A percentile compares a stretch with the other conserved stretches of the same genome.
phyloP scores from a whole-genome alignment of 257 asterid species.

The Lavandula angustifolia region DNA sequence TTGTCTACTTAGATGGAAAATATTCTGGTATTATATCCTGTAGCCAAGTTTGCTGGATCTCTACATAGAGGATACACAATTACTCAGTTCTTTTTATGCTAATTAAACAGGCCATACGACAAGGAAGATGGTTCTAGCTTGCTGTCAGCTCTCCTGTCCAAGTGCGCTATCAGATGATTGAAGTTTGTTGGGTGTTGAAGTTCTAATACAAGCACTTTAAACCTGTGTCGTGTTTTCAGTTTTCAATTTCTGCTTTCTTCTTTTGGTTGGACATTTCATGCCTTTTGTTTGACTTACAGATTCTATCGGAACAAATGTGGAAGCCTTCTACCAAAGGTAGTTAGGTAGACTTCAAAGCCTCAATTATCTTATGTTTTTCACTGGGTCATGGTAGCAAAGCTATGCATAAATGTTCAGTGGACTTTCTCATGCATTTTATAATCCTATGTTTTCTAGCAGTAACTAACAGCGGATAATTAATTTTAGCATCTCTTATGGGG shows the following conservation, averaged over 20 bases:
- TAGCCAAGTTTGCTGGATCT: background rate
- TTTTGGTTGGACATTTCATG: constrained; percentile 26
- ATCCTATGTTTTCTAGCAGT: constrained; percentile 9
- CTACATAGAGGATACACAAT: constrained; percentile 7
- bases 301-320: constrained; percentile 1
- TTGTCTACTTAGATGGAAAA: background rate
- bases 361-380: constrained; percentile 19
- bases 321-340: constrained; percentile 24
- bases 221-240: constrained; percentile 18
- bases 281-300: constrained; percentile 21
- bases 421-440: background rate
- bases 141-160: constrained; percentile 23
- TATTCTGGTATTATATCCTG: constrained; percentile 5
- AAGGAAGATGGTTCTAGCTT: constrained; percentile 33
- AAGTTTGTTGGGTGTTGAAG: constrained; percentile 30
- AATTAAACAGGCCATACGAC: constrained; percentile 27
- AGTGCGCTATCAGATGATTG: constrained; percentile 24
- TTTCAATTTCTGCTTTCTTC: constrained; percentile 9
- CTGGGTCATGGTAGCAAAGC: constrained; percentile 20
- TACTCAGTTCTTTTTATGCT: constrained; percentile 22
- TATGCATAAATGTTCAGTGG: constrained; percentile 6
- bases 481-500: constrained; percentile 4
- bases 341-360: constrained; percentile 33
- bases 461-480: background rate
- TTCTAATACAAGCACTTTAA: constrained; percentile 12